phyloP scores from a whole-genome alignment of 371 early-diverging fungal species.

The Mycotypha africana region DNA sequence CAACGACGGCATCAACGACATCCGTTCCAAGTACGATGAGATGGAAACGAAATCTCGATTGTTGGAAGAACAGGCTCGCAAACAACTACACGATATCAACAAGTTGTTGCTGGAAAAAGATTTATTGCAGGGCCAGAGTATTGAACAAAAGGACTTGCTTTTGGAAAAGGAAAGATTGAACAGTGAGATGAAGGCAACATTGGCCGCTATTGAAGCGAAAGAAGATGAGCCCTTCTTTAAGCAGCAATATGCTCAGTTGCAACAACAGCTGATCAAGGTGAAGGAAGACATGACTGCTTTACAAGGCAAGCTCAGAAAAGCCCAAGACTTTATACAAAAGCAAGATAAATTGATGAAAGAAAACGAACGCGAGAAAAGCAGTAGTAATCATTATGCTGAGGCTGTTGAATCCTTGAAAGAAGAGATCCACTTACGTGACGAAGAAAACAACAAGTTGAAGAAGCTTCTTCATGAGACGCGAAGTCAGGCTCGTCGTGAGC shows the following conservation, averaged over 20 bases:
- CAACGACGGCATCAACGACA: too few relatives aligned
- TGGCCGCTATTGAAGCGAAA: slow-evolving; percentile 63
- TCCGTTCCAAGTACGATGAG: slow-evolving; percentile 23
- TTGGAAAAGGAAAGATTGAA: slow-evolving; percentile 51
- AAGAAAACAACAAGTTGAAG: slow-evolving; percentile 64
- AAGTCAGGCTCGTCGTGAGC: slow-evolving; percentile 60
- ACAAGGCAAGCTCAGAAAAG: slow-evolving; percentile 59
- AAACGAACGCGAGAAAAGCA: too few relatives aligned
- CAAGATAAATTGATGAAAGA: slow-evolving; percentile 55
- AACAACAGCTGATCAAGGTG: slow-evolving; percentile 44
- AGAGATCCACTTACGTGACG: slow-evolving; percentile 53
- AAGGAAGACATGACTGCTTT: slow-evolving; percentile 59
- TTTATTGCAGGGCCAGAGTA: slow-evolving; percentile 45
- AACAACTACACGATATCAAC: slow-evolving; percentile 61
- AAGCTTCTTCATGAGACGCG: slow-evolving; percentile 58
- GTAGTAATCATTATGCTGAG: slow-evolving; percentile 46
- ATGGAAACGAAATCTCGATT: slow-evolving; percentile 37
- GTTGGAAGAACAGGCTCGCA: slow-evolving; percentile 56
- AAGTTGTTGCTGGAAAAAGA: slow-evolving; percentile 65
- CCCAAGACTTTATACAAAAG: slow-evolving; percentile 56
- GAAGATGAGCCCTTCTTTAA: slow-evolving; percentile 61
- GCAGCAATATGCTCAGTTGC: slow-evolving; percentile 52
- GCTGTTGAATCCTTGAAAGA: slow-evolving; percentile 66
- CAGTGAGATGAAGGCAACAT: slow-evolving; percentile 61
- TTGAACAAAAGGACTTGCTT: slow-evolving; percentile 52